Percentiles rank a stretch among this genome's conserved stretches.
Evolutionary conservation across 306 rosid genomes (phyloP).

Genomic region (Vachellia pachyceras): DNA sequence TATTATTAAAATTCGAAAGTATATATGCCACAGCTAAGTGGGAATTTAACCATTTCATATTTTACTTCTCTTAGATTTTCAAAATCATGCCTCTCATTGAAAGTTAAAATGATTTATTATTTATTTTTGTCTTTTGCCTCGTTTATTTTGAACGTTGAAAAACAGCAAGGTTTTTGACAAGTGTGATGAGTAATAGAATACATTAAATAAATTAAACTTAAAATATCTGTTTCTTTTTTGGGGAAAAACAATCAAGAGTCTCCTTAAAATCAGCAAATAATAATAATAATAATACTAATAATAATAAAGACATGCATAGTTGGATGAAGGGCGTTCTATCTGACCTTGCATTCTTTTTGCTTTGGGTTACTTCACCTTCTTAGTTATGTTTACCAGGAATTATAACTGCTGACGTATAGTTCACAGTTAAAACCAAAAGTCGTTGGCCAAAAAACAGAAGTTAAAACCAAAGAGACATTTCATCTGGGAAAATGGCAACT

Average conservation of each 20-base stretch:
- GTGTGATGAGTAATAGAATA: constrained; percentile 9
- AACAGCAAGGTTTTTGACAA: constrained; percentile 25
- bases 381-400: constrained; percentile 1
- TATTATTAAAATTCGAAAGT: constrained; percentile 14
- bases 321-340: not conserved
- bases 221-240: constrained; percentile 1
- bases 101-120: not conserved
- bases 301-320: not conserved
- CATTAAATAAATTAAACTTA: not conserved
- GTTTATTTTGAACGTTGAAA: not conserved
- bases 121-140: not conserved
- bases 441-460: not conserved
- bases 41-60: constrained; percentile 4
- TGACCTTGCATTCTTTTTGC: constrained; percentile 6
- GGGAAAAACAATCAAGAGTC: not conserved
- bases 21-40: constrained; percentile 22
- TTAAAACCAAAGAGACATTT: constrained; percentile 1
- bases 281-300: too few species aligned
- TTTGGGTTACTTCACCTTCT: not conserved
- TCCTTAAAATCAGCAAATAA: not conserved
- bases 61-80: constrained; percentile 4
- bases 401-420: not conserved
- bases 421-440: constrained; percentile 1
- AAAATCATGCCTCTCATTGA: constrained; percentile 1
- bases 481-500: constrained; percentile 1